Base-by-base conservation (phyloP, 2,329 filamentous ascomycete genomes). In the Colletotrichum sp. region DNA sequence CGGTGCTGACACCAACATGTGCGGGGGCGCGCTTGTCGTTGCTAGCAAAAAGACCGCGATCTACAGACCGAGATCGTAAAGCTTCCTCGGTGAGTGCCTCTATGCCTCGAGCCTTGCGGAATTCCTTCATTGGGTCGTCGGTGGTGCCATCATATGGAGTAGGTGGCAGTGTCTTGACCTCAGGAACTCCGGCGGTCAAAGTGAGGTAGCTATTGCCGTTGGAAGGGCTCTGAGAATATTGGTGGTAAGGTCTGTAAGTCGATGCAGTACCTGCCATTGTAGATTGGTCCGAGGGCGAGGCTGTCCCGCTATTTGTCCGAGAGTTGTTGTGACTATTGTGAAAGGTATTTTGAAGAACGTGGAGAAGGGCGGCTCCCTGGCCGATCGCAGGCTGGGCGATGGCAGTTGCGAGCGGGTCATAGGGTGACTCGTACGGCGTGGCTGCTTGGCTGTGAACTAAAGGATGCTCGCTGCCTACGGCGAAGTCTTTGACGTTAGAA, bases 401-500 rank as follows among this genome's bases (percentile, higher is more conserved):
- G 16, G 77, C 81, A 1, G 86, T 87, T 12, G 86, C 85, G 36
- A 87, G 76, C 7, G 86, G 86, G 62, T 87, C 86, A 69, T 87
- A 86, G 3, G 82, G 81, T 78, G 85, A 85, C 16, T 87, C 84
- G 64, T 93, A 91, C 2, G 94, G 94, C 80, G 92, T 95, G 21
- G 91, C 94, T 44, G 91, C 92, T 65, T 95, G 90, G 81, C 94
- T 96, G 79, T 95, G 93, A 21, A 94, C 92, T 57, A 96, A 85
- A 24, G 95, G 94, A 82, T 96, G 95, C 69, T 85, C 69, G 90
- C 88, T 79, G 88, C 86, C 79, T 80, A 57, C 21, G n/a, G 76
- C 74, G 13, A 71, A 70, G 80, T 89, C 86, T 39, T 84, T 86
- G 26, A 86, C 79, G 65, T 84, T 86, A 28, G 86, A 82, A 76